Evolutionary conservation across 495 filamentous ascomycete genomes (phyloP), one percentile per base, ranked within the genome.

Genomic region (Pseudotulostoma volvatum): DNA sequence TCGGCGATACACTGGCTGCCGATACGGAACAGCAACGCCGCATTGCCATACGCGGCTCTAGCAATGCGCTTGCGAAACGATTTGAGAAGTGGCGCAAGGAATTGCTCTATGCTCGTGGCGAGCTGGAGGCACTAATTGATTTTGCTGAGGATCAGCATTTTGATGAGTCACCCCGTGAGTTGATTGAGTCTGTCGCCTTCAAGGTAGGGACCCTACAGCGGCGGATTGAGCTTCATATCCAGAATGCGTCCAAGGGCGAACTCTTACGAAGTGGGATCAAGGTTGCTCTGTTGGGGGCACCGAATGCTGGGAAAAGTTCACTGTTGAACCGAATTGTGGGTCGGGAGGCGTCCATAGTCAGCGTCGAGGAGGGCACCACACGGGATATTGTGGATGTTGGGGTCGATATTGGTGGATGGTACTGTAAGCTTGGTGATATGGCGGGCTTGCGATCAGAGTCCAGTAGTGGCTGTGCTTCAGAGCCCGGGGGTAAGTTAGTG

Each of bases 91-190:
- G 90, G 92, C 73, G 90, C 9, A 62, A 73, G 40, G 63, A 74
- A 20, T 59, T 97, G 4, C 61, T 96, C 5, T 67, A 79, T 45
- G 87, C 86, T 17, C 73, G 88, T 5, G 92, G 84, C 4, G 87
- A 95, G 57, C 66, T 96, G 36, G 90, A 97, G 54, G 90, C 90
- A 1, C 59, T 96, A 41, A 96, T 97, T 49, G 90, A 97, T 52
- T 97, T 97, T 55, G 78, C 81, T 1, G 90, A 97, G 57, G 92
- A 96, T 49, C 88, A 96, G 58, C 79, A 93, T 62, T 95, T 97
- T 45, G 88, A 95, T 39, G 85, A 93, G 50, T 79, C 83, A 1
- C 80, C 85, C 0, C 60, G 66, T 4, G 73, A 79, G 40, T 63
- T 96, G 19, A 65, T 85, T 3, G 50, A 45, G 1, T 82, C 73